A percentile compares a stretch with the other conserved stretches of the same genome.
phyloP scores from a whole-genome alignment of 345 rosid species.

The Corymbia maculata region DNA sequence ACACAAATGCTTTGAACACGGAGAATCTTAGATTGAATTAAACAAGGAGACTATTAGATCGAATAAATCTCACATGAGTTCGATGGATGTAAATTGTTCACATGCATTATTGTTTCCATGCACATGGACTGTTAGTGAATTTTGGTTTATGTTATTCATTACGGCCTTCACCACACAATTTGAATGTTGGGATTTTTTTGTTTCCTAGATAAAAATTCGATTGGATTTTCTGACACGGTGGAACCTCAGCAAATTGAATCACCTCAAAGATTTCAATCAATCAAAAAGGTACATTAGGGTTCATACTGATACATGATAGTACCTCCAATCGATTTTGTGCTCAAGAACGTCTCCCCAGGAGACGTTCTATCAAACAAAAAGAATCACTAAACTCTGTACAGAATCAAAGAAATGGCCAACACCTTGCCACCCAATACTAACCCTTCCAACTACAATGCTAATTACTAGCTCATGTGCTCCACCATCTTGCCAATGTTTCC shows the following conservation, averaged over 20 bases:
- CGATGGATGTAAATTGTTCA: background rate
- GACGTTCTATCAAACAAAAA: background rate
- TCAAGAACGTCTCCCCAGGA: background rate
- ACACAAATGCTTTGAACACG: background rate
- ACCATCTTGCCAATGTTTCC: background rate
- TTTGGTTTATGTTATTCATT: background rate
- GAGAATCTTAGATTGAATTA: accelerated
- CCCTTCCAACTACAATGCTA: background rate
- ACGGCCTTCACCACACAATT: background rate
- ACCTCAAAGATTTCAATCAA: background rate
- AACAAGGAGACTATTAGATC: background rate
- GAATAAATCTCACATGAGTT: background rate
- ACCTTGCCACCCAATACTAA: background rate
- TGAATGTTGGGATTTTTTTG: accelerated
- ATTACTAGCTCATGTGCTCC: background rate
- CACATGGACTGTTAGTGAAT: background rate
- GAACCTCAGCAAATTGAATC: background rate
- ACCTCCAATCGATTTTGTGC: background rate
- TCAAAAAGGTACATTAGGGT: background rate
- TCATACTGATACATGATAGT: background rate
- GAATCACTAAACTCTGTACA: background rate
- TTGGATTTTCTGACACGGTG: background rate
- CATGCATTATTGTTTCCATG: background rate
- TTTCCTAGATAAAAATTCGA: background rate
- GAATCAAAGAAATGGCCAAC: background rate